Evolutionary conservation across 495 filamentous ascomycete species (phyloP), one percentile per base, ranked within the genome.

Genomic region (Talaromyces stipitatus): DNA sequence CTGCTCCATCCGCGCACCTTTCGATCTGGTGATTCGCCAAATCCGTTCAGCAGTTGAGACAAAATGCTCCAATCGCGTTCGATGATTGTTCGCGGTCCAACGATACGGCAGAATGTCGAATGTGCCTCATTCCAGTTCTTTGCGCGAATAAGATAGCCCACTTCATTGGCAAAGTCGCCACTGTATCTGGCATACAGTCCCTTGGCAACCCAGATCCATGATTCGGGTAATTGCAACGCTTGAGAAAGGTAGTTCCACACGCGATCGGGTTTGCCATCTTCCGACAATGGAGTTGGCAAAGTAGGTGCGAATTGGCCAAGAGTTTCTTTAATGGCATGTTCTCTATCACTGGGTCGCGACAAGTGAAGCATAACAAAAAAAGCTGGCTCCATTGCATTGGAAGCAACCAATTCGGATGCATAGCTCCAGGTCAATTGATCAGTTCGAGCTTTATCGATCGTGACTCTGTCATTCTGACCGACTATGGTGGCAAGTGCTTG

Each of bases 161-260:
- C 85, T 64, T 95, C 88, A 45, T 78, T 76, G 18, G 71, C 72
- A 20, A 85, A 71, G 63, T 92, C 81, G 56, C 82, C 78, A 50
- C 77, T 81, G 57, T 84, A 78, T 36, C 90, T 84, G 58, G 89
- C 90, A 63, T 89, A 81, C 7, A 95, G 75, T 4, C 92, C 94
- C 72, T 91, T 91, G 26, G 92, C 89, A 54, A 90, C 83, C 83
- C 85, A 92, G 60, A 97, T 79, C 91, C 90, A 95, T 23, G 74
- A 62, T 32, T 76, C 77, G 3, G 91, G 88, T 51, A 97, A 77
- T 54, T 84, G 76, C 47, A 88, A 80, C 4, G 80, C 78, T 28
- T 75, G 62, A 4, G 78, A 74, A 0, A 95, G 77, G 22, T 78
- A 79, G 14, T 69, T 70, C 72, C 86, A 90, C 9, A 54, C 64